Evolutionary conservation across 495 filamentous ascomycete species (phyloP), one percentile per base, ranked within the genome.

Genomic region (Tuber brumale): DNA sequence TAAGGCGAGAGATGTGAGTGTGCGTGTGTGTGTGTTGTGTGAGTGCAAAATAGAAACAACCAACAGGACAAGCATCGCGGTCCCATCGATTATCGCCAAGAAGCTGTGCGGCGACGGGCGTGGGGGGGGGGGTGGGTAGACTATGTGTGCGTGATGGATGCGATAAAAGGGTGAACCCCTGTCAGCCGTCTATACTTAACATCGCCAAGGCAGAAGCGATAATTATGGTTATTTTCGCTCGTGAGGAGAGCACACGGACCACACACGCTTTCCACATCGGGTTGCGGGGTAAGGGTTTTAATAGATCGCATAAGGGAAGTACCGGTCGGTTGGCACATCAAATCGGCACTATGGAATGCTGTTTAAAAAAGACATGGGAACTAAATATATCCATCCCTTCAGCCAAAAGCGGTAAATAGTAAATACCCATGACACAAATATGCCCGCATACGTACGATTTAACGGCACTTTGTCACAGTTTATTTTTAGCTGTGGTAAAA

Each of bases 21-120:
- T 66, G n/a, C 16, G 57, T 31, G 57, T 57, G 76, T 61, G 57
- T 61, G 57, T 0, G 37, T 66, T 0, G 37, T 66, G 57, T 31
- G 57, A 66, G 57, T 70, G 76, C 76, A 80, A 79, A 80, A 80
- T 80, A 80, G 78, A 72, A 80, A 79, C 78, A 79, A 66, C 72
- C 72, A 79, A 75, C 76, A 75, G 23, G 74, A 19, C 48, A 70
- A 37, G 57, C 71, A 74, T 76, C 70, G 61, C 74, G 76, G 76
- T 78, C 74, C 70, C 71, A 66, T 66, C 57, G 31, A n/a, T 31
- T 72, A 78, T 78, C 76, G 76, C 76, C 76, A 76, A 78, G 76
- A 31, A 76, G n/a, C n/a, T n/a, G 31, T 76, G 75, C 71, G 71
- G 75, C 75, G 75, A 76, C 73, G 71, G 16, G 23, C 75, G 51